phyloP scores from a whole-genome alignment of 345 rosid genomes.

The Pugionium cornutum region DNA sequence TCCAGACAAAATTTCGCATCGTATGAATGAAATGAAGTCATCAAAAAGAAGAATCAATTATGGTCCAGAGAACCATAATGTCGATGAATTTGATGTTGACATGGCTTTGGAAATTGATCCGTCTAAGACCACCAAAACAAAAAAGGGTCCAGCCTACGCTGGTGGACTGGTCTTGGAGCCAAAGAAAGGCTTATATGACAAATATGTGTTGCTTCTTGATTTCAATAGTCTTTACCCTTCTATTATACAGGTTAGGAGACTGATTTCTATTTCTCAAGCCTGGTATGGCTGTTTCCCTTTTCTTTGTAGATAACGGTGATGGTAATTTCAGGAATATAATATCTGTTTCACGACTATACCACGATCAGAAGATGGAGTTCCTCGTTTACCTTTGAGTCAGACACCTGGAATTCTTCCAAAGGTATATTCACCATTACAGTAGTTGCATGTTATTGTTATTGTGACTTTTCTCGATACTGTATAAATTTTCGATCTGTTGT shows the following conservation, averaged over 20 bases:
- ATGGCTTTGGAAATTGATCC: constrained; percentile 49
- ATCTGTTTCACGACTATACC: constrained; percentile 96
- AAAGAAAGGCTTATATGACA: constrained; percentile 92
- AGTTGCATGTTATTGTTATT: constrained; percentile 4
- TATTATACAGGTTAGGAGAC: constrained; percentile 81
- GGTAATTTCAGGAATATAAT: constrained; percentile 77
- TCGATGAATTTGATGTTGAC: constrained; percentile 54
- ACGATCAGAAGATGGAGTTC: constrained; percentile 75
- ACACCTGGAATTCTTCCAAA: constrained; percentile 86
- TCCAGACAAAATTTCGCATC: constrained; percentile 76
- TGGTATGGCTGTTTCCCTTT: constrained; percentile 25
- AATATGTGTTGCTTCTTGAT: constrained; percentile 88
- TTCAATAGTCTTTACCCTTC: constrained; percentile 99
- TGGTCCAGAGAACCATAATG: constrained; percentile 48
- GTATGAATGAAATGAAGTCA: constrained; percentile 55
- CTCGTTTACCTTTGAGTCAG: constrained; percentile 67
- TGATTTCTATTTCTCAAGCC: constrained; percentile 15
- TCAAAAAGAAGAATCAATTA: constrained; percentile 56
- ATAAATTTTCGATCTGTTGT: not conserved
- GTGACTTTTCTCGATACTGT: constrained; percentile 10
- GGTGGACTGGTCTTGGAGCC: constrained; percentile 99
- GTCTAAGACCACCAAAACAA: constrained; percentile 54
- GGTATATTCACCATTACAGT: constrained; percentile 48
- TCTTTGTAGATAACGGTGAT: constrained; percentile 22
- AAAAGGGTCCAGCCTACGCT: constrained; percentile 89